Conservation (phyloP, 2,329 filamentous ascomycete genomes). For the Monosporascus sp. region DNA sequence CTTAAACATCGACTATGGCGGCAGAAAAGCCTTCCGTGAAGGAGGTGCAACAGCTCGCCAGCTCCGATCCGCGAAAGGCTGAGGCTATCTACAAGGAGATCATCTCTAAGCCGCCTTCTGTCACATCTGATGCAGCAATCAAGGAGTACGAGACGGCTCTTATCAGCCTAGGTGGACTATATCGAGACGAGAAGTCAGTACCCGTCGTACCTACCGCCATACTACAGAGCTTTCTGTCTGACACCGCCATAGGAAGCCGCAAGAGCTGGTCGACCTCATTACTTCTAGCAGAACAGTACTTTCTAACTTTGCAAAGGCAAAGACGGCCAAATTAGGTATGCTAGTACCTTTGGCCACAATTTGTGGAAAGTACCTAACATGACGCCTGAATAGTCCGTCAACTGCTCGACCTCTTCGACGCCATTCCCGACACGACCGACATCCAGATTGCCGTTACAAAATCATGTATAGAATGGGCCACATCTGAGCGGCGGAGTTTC, state of each 20-base stretch:
- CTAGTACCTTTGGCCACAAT: neutral
- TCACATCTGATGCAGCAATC: slow-evolving; percentile 76
- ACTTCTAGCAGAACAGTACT: slow-evolving; percentile 85
- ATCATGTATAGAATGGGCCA: slow-evolving; percentile 99
- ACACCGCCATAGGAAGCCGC: slow-evolving; percentile 54
- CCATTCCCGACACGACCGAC: slow-evolving; percentile 91
- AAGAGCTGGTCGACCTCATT: slow-evolving; percentile 85
- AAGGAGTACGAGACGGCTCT: slow-evolving; percentile 89
- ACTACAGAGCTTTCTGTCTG: neutral
- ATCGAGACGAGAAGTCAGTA: slow-evolving; percentile 73
- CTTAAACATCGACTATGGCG: slow-evolving; percentile 16
- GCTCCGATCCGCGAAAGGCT: slow-evolving; percentile 76
- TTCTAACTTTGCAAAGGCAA: slow-evolving; percentile 96
- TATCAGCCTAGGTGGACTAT: slow-evolving; percentile 85
- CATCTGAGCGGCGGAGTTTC: slow-evolving; percentile 89
- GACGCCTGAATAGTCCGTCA: slow-evolving; percentile 68
- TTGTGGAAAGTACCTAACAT: slow-evolving; percentile 5
- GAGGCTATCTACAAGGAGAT: slow-evolving; percentile 87
- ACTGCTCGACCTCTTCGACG: slow-evolving; percentile 89
- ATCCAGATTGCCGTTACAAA: slow-evolving; percentile 93
- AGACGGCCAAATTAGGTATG: slow-evolving; percentile 95
- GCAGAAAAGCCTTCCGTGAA: slow-evolving; percentile 49
- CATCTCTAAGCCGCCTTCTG: slow-evolving; percentile 76
- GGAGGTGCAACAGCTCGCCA: slow-evolving; percentile 81
- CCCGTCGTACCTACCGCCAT: neutral